Conservation (phyloP, 192 early-diverging fungal genomes). For the Chytriomyces sp. region DNA sequence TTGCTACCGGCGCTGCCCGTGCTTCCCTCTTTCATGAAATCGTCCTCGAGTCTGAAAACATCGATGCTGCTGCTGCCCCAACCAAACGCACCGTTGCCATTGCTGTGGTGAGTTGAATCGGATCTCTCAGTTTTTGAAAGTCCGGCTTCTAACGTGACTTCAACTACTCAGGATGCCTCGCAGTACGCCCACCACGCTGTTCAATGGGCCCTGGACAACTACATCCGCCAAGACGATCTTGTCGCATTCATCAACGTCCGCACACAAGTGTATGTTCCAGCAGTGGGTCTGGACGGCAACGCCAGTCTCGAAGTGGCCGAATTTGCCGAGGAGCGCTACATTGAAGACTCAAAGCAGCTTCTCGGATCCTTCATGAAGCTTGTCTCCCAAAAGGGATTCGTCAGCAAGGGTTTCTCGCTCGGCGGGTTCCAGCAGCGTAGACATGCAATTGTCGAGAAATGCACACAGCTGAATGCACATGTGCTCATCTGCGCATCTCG, state of each 20-base stretch:
- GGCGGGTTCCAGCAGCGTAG: background rate
- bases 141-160: background rate
- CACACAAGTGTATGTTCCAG: background rate
- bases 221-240: conserved; percentile 36
- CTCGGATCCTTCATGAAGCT: background rate
- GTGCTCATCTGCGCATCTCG: conserved; percentile 61
- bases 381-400: conserved; percentile 9
- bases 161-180: conserved; percentile 18
- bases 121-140: background rate
- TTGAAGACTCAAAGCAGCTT: background rate
- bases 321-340: background rate
- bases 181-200: conserved; percentile 26
- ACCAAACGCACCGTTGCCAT: conserved; percentile 35
- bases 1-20: too few relatives aligned
- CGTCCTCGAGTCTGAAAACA: background rate
- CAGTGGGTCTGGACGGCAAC: background rate
- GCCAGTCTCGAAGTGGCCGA: background rate
- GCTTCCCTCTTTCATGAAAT: too few relatives aligned
- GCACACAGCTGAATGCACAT: conserved; percentile 55
- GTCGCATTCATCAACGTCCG: conserved; percentile 34
- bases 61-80: background rate
- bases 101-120: conserved; percentile 21
- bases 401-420: background rate
- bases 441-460: conserved; percentile 64
- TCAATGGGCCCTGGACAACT: conserved; percentile 37